Evolutionary conservation across 345 rosid genomes (phyloP).

Genomic region (Murraya paniculata): DNA sequence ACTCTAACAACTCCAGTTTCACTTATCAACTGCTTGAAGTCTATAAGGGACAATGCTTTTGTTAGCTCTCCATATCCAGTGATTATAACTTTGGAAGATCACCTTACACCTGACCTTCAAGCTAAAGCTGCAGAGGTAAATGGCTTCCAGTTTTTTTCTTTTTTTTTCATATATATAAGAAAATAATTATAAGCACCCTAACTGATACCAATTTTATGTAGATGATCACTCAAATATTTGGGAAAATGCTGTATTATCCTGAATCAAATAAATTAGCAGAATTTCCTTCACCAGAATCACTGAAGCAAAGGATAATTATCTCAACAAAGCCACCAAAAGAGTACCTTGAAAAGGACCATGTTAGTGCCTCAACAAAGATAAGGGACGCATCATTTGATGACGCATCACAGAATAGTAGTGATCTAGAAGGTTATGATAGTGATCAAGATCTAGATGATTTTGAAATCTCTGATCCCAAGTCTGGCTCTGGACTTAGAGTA

Average conservation of each 20-base stretch:
- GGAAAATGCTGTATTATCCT: slow-evolving; percentile 62
- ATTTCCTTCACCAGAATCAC: slow-evolving; percentile 81
- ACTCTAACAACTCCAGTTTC: slow-evolving; percentile 82
- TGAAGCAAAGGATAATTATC: slow-evolving; percentile 67
- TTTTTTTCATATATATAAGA: neutral
- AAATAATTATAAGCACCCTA: slow-evolving; percentile 4
- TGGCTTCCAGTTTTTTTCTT: neutral
- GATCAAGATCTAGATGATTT: slow-evolving; percentile 6
- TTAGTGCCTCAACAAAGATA: slow-evolving; percentile 10
- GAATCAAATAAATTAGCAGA: slow-evolving; percentile 56
- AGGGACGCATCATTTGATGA: slow-evolving; percentile 39
- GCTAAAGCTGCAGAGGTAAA: slow-evolving; percentile 85
- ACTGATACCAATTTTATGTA: slow-evolving; percentile 16
- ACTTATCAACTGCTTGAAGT: slow-evolving; percentile 66
- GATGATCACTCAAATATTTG: slow-evolving; percentile 79
- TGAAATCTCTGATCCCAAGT: slow-evolving; percentile 22
- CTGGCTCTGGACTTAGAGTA: slow-evolving; percentile 10
- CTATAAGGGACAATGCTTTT: slow-evolving; percentile 80
- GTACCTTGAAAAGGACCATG: slow-evolving; percentile 60
- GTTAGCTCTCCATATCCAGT: slow-evolving; percentile 77
- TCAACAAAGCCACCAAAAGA: slow-evolving; percentile 97
- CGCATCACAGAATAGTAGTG: slow-evolving; percentile 26
- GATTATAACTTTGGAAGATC: slow-evolving; percentile 90
- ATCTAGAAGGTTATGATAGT: slow-evolving; percentile 39
- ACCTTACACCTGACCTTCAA: slow-evolving; percentile 86